A percentile compares a stretch with the other conserved stretches of the same genome.
These are phyloP conservation scores for Brassica cretica DNA, from an alignment of 345 rosid genomes.

Conservation along the genomic window DNA sequence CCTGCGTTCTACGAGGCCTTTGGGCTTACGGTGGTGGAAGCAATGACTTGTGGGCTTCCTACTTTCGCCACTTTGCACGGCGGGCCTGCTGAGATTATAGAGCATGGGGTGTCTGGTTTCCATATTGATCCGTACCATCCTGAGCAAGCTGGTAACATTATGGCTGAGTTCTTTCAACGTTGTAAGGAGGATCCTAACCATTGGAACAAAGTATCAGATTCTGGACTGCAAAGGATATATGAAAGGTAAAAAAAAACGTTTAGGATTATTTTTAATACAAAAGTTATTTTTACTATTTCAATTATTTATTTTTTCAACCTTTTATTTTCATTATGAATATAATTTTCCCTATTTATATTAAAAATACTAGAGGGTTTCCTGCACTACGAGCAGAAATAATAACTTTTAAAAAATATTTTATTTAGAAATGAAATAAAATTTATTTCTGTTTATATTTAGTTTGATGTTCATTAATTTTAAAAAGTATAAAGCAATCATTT, in stretches of 20 bases:
- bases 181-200: constrained; percentile 72
- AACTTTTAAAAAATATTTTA: too few relatives aligned
- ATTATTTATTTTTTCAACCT: too few relatives aligned
- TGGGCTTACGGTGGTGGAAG: constrained; percentile 95
- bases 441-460: too few relatives aligned
- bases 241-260: constrained; percentile 50
- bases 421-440: too few relatives aligned
- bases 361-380: too few relatives aligned
- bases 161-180: constrained; percentile 70
- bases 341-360: too few relatives aligned
- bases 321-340: too few relatives aligned
- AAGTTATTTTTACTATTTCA: too few relatives aligned
- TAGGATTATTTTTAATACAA: too few relatives aligned
- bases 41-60: constrained; percentile 98
- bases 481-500: too few relatives aligned
- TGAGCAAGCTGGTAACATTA: constrained; percentile 56
- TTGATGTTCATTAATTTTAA: too few relatives aligned
- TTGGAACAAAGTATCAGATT: constrained; percentile 80
- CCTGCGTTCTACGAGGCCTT: constrained; percentile 99
- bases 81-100: constrained; percentile 97
- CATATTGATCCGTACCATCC: constrained; percentile 98
- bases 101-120: constrained; percentile 77
- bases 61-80: constrained; percentile 94
- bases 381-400: too few relatives aligned
- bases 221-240: constrained; percentile 77